These are phyloP conservation scores for Tuber aestivum DNA, from an alignment of 495 filamentous ascomycete genomes.

Conservation along the genomic window DNA sequence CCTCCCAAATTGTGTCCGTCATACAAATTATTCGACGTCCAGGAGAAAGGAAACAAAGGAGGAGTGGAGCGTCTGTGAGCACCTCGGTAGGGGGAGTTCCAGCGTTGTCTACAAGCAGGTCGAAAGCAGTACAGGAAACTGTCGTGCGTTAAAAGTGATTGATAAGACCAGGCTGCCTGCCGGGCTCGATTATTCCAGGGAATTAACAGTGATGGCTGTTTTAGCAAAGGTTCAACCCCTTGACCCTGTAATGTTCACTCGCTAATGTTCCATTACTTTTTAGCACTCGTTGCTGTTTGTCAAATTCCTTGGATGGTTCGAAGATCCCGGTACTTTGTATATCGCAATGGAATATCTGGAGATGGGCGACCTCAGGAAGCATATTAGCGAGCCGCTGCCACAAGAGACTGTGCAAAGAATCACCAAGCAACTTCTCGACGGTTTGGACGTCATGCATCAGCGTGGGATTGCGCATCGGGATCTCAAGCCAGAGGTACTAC, in stretches of 20 bases:
- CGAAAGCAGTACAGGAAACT: background rate
- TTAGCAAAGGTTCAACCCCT: background rate
- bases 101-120: background rate
- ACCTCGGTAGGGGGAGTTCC: background rate
- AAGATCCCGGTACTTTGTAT: background rate
- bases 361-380: conserved; percentile 8
- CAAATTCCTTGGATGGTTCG: conserved; percentile 11
- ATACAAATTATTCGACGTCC: too few relatives aligned
- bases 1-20: too few relatives aligned
- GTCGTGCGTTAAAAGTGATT: background rate
- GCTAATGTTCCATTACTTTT: background rate
- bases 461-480: conserved; percentile 11
- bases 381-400: background rate
- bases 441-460: conserved; percentile 9
- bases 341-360: conserved; percentile 14
- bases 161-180: background rate
- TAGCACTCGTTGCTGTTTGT: conserved; percentile 11
- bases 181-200: background rate
- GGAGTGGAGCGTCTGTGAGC: too few relatives aligned
- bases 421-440: conserved; percentile 8
- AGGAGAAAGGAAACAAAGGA: too few relatives aligned
- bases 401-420: background rate
- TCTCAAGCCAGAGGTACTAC: conserved; percentile 5
- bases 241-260: background rate
- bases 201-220: background rate